Percentiles rank a stretch among this genome's conserved stretches.
phyloP scores from a whole-genome alignment of 108 stramenopile species.

The Cyclotella baltica region DNA sequence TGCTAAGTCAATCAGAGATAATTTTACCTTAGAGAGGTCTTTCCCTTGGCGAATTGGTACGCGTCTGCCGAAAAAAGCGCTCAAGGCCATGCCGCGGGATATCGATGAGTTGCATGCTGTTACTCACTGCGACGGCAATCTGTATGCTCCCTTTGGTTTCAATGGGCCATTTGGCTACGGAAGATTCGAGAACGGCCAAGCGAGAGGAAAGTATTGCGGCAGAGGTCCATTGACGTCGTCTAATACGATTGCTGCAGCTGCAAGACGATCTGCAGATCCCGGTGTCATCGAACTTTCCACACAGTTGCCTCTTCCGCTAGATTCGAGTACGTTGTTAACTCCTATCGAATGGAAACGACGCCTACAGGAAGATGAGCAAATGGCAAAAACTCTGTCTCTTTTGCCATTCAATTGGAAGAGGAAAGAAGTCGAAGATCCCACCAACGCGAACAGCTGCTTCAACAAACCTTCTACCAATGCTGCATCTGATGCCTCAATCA shows the following conservation, averaged over 20 bases:
- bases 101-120: slow-evolving; percentile 79
- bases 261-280: slow-evolving; percentile 67
- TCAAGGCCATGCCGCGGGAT: slow-evolving; percentile 77
- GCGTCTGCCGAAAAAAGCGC: slow-evolving; percentile 48
- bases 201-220: slow-evolving; percentile 35
- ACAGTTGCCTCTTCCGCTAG: slow-evolving; percentile 37
- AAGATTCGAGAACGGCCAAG: slow-evolving; percentile 66
- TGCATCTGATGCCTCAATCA: neutral
- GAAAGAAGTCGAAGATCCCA: slow-evolving; percentile 3
- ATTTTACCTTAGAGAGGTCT: slow-evolving; percentile 41
- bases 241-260: slow-evolving; percentile 51
- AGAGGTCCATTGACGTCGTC: neutral
- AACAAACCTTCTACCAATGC: neutral
- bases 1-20: slow-evolving; percentile 42
- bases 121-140: slow-evolving; percentile 61
- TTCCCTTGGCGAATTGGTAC: slow-evolving; percentile 44
- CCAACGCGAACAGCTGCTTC: neutral
- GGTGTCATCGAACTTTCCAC: slow-evolving; percentile 65
- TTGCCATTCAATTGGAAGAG: slow-evolving; percentile 44
- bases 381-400: slow-evolving; percentile 32
- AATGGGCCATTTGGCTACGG: slow-evolving; percentile 72
- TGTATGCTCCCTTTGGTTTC: slow-evolving; percentile 57
- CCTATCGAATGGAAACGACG: slow-evolving; percentile 26
- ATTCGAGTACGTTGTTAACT: slow-evolving; percentile 34
- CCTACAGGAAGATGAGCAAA: slow-evolving; percentile 15